phyloP scores from a whole-genome alignment of 805 yeast genomes.

The Dipodascopsis uninucleata region DNA sequence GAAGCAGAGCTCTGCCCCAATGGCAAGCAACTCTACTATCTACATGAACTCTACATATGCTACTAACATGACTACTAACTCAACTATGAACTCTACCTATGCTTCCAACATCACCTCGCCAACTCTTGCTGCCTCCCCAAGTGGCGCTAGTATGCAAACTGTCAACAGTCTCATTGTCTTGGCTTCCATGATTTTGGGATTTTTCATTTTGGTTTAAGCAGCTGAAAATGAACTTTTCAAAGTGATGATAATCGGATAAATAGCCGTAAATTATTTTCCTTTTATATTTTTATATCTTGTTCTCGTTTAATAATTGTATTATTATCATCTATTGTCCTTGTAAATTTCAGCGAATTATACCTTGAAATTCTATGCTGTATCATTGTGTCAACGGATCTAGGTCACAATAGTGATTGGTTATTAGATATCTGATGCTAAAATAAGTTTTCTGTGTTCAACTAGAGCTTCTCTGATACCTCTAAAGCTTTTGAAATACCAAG shows the following conservation, averaged over 20 bases:
- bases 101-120: neutral
- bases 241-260: no score
- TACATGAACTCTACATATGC: neutral
- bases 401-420: no score
- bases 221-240: no score
- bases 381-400: neutral
- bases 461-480: no score
- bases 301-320: no score
- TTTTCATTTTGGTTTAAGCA: slow-evolving; percentile 1
- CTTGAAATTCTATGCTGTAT: neutral
- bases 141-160: neutral
- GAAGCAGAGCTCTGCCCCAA: no score
- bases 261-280: no score
- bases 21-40: neutral
- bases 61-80: neutral
- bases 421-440: neutral
- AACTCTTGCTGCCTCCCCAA: slow-evolving; percentile 1
- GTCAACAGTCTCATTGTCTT: neutral
- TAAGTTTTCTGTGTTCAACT: no score
- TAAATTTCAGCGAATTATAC: no score
- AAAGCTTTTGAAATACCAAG: neutral
- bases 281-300: no score
- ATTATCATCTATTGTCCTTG: no score
- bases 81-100: slow-evolving; percentile 6
- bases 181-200: neutral